Percentiles rank a stretch among this genome's conserved stretches.
Evolutionary conservation across 768 basidiomycete genomes (phyloP).

Genomic region (Rhizopogon salebrosus): DNA sequence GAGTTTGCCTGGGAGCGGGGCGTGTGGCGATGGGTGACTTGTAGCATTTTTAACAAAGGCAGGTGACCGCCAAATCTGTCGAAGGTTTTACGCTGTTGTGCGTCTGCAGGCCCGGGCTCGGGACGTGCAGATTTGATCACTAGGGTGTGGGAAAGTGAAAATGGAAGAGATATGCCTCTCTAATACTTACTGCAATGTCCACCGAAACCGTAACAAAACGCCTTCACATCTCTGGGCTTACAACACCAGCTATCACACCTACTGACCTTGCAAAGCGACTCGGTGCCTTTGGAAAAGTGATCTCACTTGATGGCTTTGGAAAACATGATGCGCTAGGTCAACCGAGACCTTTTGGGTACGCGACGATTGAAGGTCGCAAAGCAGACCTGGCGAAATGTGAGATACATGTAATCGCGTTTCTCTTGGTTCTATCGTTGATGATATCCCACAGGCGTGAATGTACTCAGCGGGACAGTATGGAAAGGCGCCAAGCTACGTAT

Average conservation of each 20-base stretch:
- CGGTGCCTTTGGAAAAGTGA: constrained; percentile 63
- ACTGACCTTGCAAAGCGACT: constrained; percentile 56
- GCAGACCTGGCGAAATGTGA: constrained; percentile 61
- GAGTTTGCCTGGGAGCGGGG: no score
- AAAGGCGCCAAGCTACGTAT: constrained; percentile 82
- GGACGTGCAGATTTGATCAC: no score
- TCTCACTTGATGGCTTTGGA: constrained; percentile 66
- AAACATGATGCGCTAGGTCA: constrained; percentile 57
- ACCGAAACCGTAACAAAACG: constrained; percentile 39
- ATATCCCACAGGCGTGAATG: constrained; percentile 52
- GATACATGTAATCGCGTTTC: constrained; percentile 11
- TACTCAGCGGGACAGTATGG: constrained; percentile 79
- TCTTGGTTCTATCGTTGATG: neutral
- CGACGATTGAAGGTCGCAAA: constrained; percentile 62
- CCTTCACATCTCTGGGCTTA: constrained; percentile 72
- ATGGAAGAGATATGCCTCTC: no score
- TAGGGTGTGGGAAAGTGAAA: no score
- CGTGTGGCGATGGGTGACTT: no score
- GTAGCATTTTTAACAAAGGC: no score
- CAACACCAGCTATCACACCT: constrained; percentile 56
- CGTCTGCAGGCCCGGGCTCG: no score
- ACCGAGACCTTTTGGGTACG: constrained; percentile 67
- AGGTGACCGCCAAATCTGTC: no score
- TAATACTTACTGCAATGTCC: neutral
- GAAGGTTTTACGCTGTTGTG: no score